Evolutionary conservation across 768 basidiomycete genomes (phyloP), one percentile per base, ranked within the genome.

Genomic region (Boletus tomentosulus): DNA sequence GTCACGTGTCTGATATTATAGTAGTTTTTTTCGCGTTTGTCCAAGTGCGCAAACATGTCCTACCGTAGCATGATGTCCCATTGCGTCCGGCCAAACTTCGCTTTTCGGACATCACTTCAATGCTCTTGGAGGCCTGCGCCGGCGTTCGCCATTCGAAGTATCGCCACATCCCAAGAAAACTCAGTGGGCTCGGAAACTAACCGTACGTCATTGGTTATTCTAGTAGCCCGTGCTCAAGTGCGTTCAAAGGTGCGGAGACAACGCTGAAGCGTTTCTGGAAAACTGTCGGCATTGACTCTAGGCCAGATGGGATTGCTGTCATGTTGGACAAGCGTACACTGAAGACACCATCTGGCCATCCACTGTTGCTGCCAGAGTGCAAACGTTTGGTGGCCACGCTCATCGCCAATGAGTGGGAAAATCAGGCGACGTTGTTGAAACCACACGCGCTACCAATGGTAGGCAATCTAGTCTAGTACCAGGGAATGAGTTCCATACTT

Each of bases 331-430:
- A 80, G 60, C 83, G 92, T 34, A 76, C 89, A 1, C 77, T 99
- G 53, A 96, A 91, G 70, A 98, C 96, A 12, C 93, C 95, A 0
- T 79, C 76, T 0, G 95, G 95, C n/a, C 83, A 86, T 43, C 78
- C 76, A 3, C 72, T 99, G 30, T 66, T 85, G 34, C 62, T 98
- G 13, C 94, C 94, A 1, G 69, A 73, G 46, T 75, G 80, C 56
- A 91, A 90, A 66, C 67, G 78, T 39, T 72, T 95, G 28, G 77
- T 89, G 22, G 93, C 95, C 1, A 77, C 90, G 1, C 78, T 97
- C 53, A 85, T 98, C 62, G 97, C 94, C 19, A 80, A 89, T 52
- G 97, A 99, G 74, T 99, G 97, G 97, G 94, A 99, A 63, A 89
- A 87, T 64, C 96, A 98, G 71, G 84, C 84, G 54, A 85, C 76